These are phyloP conservation scores for Cordyceps fumosorosea DNA, from an alignment of 2,329 filamentous ascomycete genomes.

Conservation along the genomic window DNA sequence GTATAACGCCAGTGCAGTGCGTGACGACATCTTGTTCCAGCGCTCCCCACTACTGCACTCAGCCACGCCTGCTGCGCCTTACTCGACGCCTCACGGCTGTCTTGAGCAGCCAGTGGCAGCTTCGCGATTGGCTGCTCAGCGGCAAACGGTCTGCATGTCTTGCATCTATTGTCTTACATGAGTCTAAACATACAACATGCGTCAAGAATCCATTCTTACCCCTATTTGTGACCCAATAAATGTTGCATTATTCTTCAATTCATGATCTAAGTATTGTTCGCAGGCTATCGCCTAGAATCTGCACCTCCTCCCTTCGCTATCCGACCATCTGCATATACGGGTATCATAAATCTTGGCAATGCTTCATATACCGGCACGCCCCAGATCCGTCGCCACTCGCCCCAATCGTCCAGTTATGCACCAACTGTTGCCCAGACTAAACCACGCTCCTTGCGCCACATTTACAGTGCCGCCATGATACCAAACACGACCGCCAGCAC, in stretches of 20 bases:
- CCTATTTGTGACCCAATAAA: neutral
- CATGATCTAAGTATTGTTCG: neutral
- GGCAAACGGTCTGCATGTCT: neutral
- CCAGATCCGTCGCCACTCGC: neutral
- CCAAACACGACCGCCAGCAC: slow-evolving; percentile 7
- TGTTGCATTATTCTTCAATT: neutral
- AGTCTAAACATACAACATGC: neutral
- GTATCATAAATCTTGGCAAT: neutral
- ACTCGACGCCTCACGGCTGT: neutral
- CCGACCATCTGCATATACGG: neutral
- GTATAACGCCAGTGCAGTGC: neutral
- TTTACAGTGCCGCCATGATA: slow-evolving; percentile 1
- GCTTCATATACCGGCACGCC: neutral
- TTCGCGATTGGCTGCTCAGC: neutral
- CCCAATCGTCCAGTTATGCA: neutral
- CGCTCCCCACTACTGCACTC: neutral
- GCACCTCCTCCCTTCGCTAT: neutral
- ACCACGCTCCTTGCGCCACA: neutral
- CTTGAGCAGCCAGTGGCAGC: too few relatives aligned
- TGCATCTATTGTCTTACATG: neutral
- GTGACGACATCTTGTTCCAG: neutral
- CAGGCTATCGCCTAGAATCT: neutral
- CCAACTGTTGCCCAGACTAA: neutral
- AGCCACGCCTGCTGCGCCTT: slow-evolving; percentile 6
- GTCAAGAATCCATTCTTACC: neutral